Evolutionary conservation across 257 asterid genomes (phyloP), one percentile per base, ranked within the genome.

Genomic region (Eustoma russellianum): DNA sequence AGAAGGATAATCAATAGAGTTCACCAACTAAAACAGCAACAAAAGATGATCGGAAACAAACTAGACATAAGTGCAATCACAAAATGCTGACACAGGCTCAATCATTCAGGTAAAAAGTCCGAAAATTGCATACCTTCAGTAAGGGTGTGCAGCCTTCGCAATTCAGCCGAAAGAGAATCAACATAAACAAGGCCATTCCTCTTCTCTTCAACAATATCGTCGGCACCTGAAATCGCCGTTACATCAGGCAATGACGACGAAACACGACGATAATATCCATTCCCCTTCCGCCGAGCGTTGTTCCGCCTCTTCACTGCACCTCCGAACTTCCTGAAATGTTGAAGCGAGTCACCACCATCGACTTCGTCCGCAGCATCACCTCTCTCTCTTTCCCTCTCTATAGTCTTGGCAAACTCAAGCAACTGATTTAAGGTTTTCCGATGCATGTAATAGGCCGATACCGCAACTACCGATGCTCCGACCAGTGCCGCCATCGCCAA

Each of bases 381-480:
- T 66, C 81, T 12, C 68, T 63, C 17, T 46, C 70, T 66, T 34
- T 75, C 88, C 66, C 81, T 79, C 74, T 89, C 97, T 13, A 86
- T 74, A 51, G 83, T 69, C 73, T 77, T 90, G 3, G 88, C 93
- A 28, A 83, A 78, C 85, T 81, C 91, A 15, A 80, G 75, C 66
- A 90, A 56, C 78, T 90, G 98, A 59, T 77, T 77, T 34, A 90
- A 83, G 66, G 96, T 90, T 74, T 78, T 83, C 58, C 88, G 68
- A 76, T 90, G 94, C 96, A 90, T 86, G 70, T 83, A 86, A 60
- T 79, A 90, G 0, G 96, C 98, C 52, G 98, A 90, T 4, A 83
- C 84, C 6, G 98, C 98, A 13, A 90, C 91, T 30, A 82, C 68
- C 28, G 98, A 90, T 12, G 95, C 98, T 46, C 98, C 98, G 15